A percentile compares a stretch with the other conserved stretches of the same genome.
These are phyloP conservation scores for Hymenoscyphus occultus DNA, from an alignment of 2,329 filamentous ascomycete species.

Conservation along the genomic window DNA sequence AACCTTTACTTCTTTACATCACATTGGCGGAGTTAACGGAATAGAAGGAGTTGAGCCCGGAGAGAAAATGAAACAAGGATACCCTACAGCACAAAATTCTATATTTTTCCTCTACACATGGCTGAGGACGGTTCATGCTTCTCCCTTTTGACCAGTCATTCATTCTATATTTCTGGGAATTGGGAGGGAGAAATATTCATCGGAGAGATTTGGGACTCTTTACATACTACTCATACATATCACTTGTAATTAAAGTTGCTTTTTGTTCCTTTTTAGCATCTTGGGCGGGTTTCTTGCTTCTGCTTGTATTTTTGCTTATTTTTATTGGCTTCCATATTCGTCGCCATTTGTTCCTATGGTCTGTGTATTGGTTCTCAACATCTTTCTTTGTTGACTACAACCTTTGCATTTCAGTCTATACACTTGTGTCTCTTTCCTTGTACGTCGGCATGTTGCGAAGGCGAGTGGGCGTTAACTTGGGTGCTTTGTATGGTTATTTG, in stretches of 20 bases:
- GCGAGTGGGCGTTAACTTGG: no score
- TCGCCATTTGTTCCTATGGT: neutral
- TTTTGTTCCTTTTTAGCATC: neutral
- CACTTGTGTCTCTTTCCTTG: no score
- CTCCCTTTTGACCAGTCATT: no score
- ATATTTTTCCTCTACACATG: neutral
- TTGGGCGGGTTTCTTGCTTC: neutral
- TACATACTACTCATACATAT: neutral
- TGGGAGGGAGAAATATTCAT: neutral
- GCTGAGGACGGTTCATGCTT: neutral
- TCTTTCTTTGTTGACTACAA: neutral
- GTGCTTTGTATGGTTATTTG: no score
- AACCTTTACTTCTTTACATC: neutral
- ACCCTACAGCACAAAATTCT: neutral
- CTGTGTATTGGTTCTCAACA: neutral
- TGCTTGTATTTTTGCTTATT: neutral
- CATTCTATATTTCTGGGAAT: no score
- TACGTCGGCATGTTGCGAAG: no score
- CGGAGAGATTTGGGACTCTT: neutral
- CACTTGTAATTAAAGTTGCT: conserved; percentile 3
- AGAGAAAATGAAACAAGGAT: conserved; percentile 2
- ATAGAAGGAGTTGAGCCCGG: neutral
- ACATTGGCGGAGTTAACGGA: conserved; percentile 4
- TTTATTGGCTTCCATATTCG: neutral
- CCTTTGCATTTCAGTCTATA: no score